Evolutionary conservation across 1,139 yeast genomes (phyloP).

Genomic region (Yamadazyma blattariae): DNA sequence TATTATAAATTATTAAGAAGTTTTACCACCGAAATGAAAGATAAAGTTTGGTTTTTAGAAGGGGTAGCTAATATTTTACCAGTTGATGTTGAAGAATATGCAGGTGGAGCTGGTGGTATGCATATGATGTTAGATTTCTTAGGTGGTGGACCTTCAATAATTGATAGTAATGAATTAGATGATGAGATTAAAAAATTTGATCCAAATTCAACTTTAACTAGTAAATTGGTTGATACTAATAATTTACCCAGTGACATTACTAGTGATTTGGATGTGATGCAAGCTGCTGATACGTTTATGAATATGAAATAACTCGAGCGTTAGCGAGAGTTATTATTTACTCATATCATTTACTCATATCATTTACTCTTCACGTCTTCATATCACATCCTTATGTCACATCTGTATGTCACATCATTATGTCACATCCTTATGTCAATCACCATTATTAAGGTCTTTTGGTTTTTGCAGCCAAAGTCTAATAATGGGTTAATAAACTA

Average conservation of each 20-base stretch:
- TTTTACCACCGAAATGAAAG: slow-evolving; percentile 83
- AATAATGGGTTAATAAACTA: too few relatives aligned
- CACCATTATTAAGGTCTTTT: background rate
- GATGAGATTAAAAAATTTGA: slow-evolving; percentile 47
- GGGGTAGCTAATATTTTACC: slow-evolving; percentile 87
- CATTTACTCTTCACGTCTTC: too few relatives aligned
- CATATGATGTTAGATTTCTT: slow-evolving; percentile 86
- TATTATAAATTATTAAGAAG: slow-evolving; percentile 79
- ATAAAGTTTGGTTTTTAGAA: slow-evolving; percentile 89
- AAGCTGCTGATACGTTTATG: slow-evolving; percentile 39
- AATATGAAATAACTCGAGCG: slow-evolving; percentile 19
- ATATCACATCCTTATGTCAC: too few relatives aligned
- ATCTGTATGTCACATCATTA: too few relatives aligned
- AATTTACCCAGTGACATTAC: slow-evolving; percentile 57
- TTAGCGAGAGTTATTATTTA: too few relatives aligned
- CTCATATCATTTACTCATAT: too few relatives aligned
- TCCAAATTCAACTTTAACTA: slow-evolving; percentile 34
- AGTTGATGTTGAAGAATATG: slow-evolving; percentile 77
- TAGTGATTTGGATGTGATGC: slow-evolving; percentile 47
- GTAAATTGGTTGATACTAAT: slow-evolving; percentile 50
- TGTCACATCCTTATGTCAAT: too few relatives aligned
- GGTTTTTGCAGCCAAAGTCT: too few relatives aligned
- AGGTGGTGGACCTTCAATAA: slow-evolving; percentile 64
- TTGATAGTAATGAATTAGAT: slow-evolving; percentile 42
- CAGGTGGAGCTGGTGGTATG: slow-evolving; percentile 84